Percentiles rank a stretch among this genome's conserved stretches.
Conservation (phyloP, 768 basidiomycete species). For the Lentinula lateritia region DNA sequence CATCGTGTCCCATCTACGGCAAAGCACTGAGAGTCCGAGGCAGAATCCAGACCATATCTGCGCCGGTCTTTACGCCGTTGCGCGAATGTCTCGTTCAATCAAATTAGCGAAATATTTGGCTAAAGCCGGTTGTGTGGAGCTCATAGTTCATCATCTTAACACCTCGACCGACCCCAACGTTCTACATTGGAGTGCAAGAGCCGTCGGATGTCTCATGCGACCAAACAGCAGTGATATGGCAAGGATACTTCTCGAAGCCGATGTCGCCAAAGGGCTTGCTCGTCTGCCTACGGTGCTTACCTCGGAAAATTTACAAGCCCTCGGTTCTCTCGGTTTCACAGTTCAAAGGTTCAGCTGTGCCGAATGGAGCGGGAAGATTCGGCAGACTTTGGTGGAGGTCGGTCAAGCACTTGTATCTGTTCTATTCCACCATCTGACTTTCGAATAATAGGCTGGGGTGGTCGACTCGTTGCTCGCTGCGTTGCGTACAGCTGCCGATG, state of each 20-base stretch:
- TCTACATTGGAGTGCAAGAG: constrained; percentile 16
- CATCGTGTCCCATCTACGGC: constrained; percentile 15
- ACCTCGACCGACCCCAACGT: constrained; percentile 15
- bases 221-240: constrained; percentile 21
- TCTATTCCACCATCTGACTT: not conserved
- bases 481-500: constrained; percentile 18
- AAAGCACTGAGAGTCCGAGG: constrained; percentile 7
- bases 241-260: constrained; percentile 18
- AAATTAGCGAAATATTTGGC: constrained; percentile 19
- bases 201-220: constrained; percentile 21
- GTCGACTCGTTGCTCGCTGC: constrained; percentile 22
- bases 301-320: constrained; percentile 18
- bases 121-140: constrained; percentile 15
- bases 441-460: constrained; percentile 12
- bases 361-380: constrained; percentile 19
- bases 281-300: constrained; percentile 19
- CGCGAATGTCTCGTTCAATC: constrained; percentile 19
- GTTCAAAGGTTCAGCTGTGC: constrained; percentile 21
- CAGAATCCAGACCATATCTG: constrained; percentile 15
- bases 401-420: not conserved
- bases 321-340: constrained; percentile 20
- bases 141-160: constrained; percentile 14
- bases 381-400: constrained; percentile 18
- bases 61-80: constrained; percentile 17
- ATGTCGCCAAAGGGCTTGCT: constrained; percentile 18